A percentile compares a stretch with the other conserved stretches of the same genome.
phyloP scores from a whole-genome alignment of 2,329 filamentous ascomycete genomes.

The Hypomyces perniciosus region DNA sequence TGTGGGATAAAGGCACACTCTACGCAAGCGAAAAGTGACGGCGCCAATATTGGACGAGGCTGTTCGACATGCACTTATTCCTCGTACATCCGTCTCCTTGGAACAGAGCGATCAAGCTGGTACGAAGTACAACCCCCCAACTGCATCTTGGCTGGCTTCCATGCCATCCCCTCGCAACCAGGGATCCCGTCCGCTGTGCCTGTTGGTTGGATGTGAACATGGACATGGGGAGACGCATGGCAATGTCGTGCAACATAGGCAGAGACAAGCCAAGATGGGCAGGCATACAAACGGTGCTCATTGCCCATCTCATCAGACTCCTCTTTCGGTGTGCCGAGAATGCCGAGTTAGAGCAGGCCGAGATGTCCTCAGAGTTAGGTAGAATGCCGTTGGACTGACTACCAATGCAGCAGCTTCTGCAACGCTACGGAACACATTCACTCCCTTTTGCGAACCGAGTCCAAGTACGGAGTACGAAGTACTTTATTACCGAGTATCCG shows the following conservation, averaged over 20 bases:
- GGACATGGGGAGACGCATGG: neutral
- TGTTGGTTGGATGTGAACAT: constrained; percentile 1
- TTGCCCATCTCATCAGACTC: neutral
- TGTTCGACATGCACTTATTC: neutral
- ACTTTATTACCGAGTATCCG: neutral
- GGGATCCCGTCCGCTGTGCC: neutral
- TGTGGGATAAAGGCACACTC: constrained; percentile 1
- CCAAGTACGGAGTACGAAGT: too few relatives aligned
- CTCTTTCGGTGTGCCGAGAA: neutral
- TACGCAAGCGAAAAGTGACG: neutral
- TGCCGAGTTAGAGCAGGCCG: neutral
- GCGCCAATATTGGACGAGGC: neutral
- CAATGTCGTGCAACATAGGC: constrained; percentile 15
- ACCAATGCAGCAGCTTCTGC: too few relatives aligned
- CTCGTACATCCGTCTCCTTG: neutral
- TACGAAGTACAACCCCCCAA: too few relatives aligned
- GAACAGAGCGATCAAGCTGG: neutral
- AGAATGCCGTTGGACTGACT: too few relatives aligned
- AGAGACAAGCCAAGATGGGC: neutral
- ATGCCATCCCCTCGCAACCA: too few relatives aligned
- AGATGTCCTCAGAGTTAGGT: neutral
- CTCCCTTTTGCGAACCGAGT: too few relatives aligned
- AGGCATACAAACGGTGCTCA: neutral
- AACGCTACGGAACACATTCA: too few relatives aligned
- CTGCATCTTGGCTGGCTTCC: too few relatives aligned